phyloP scores from a whole-genome alignment of 2,329 filamentous ascomycete genomes.

The Dactylellina haptotyla region DNA sequence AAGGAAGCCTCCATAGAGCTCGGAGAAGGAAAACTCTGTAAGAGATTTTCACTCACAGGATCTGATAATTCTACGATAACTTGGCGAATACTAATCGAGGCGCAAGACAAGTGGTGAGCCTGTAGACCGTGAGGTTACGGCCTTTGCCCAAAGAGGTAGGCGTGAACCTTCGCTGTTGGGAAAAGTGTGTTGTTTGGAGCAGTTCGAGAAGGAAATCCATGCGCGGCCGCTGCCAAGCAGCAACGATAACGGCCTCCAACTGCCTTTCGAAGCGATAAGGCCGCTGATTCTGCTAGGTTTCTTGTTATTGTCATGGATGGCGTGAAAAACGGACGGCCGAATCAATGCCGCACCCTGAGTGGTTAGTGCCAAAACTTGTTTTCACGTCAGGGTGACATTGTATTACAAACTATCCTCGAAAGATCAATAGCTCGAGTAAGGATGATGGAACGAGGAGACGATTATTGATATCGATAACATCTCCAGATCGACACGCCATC shows the following conservation, averaged over 20 bases:
- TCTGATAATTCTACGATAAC: background rate
- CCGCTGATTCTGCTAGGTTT: conserved; percentile 15
- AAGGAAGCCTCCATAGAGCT: conserved; percentile 12
- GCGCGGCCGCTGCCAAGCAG: conserved; percentile 25
- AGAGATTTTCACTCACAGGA: conserved; percentile 24
- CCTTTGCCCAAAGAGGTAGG: conserved; percentile 39
- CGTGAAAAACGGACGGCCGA: background rate
- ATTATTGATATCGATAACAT: background rate
- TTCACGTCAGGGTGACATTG: too few species aligned
- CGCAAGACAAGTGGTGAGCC: too few species aligned
- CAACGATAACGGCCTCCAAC: conserved; percentile 14
- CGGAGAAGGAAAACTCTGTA: conserved; percentile 33
- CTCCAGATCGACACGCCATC: background rate
- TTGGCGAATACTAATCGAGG: background rate
- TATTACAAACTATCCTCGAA: too few species aligned
- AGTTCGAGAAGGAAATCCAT: conserved; percentile 13
- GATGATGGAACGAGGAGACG: too few species aligned
- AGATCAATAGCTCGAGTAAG: too few species aligned
- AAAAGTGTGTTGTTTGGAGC: conserved; percentile 46
- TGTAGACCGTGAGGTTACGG: background rate
- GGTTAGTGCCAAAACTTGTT: background rate
- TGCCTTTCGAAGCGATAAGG: conserved; percentile 41
- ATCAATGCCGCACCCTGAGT: background rate
- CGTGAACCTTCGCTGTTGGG: conserved; percentile 36
- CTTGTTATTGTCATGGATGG: background rate